phyloP scores from a whole-genome alignment of 495 filamentous ascomycete species.

The Trichoderma erinaceum region DNA sequence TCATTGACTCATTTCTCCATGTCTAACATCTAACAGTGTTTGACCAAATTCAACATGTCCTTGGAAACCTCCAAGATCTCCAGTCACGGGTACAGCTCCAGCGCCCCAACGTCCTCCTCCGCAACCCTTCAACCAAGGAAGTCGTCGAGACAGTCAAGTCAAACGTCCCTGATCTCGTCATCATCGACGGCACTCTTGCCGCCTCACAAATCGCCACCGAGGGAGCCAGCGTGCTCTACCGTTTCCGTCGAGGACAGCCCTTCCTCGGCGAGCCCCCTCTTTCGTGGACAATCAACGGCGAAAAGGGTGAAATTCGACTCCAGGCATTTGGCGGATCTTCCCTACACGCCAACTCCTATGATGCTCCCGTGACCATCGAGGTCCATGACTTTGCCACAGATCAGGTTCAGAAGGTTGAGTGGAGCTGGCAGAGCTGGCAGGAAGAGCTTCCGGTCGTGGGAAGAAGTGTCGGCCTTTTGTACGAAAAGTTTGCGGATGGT shows the following conservation, averaged over 20 bases:
- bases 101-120: slow-evolving; percentile 34
- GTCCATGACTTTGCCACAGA: slow-evolving; percentile 38
- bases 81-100: slow-evolving; percentile 42
- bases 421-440: slow-evolving; percentile 39
- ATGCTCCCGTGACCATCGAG: slow-evolving; percentile 33
- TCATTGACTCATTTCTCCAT: not conserved
- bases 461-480: slow-evolving; percentile 42
- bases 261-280: slow-evolving; percentile 44
- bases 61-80: slow-evolving; percentile 39
- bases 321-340: slow-evolving; percentile 27
- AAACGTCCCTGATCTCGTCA: slow-evolving; percentile 43
- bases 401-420: slow-evolving; percentile 36
- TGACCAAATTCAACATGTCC: slow-evolving; percentile 35
- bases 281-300: slow-evolving; percentile 50
- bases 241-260: slow-evolving; percentile 43
- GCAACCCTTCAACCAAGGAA: slow-evolving; percentile 22
- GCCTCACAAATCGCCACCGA: slow-evolving; percentile 26
- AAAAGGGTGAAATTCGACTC: slow-evolving; percentile 50
- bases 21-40: slow-evolving; percentile 21
- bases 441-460: slow-evolving; percentile 30
- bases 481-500: slow-evolving; percentile 41
- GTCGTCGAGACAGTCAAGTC: slow-evolving; percentile 27
- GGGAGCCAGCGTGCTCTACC: slow-evolving; percentile 36
- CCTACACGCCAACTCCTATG: slow-evolving; percentile 32
- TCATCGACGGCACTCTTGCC: slow-evolving; percentile 39